phyloP scores from a whole-genome alignment of 2,329 filamentous ascomycete genomes.

The Chaetothyriales sp. region DNA sequence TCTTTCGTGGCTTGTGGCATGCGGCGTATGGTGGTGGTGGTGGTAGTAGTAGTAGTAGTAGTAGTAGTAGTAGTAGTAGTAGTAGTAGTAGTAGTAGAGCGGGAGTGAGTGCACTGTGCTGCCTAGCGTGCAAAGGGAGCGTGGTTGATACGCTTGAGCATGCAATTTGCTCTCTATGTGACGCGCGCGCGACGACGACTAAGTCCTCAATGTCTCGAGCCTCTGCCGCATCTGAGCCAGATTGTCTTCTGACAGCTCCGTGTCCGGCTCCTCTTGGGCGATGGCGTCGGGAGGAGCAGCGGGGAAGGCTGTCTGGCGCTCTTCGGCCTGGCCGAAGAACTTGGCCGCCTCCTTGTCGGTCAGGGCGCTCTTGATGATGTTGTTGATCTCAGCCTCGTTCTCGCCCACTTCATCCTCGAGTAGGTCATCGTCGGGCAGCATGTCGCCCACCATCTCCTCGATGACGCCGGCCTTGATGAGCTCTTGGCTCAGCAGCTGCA shows the following conservation, averaged over 20 bases:
- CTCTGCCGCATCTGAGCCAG: constrained; percentile 89
- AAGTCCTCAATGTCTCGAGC: constrained; percentile 76
- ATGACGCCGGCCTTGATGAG: constrained; percentile 91
- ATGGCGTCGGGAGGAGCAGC: background rate
- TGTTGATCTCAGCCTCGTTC: constrained; percentile 77
- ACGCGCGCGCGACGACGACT: background rate
- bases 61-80: no score
- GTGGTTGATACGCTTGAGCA: background rate
- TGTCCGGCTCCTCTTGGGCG: constrained; percentile 44
- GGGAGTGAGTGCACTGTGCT: background rate
- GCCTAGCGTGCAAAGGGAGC: background rate
- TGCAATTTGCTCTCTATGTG: background rate
- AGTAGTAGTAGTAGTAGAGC: no score
- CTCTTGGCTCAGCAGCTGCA: constrained; percentile 76
- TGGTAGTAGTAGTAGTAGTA: no score
- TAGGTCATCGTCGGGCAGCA: constrained; percentile 58
- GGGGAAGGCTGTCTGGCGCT: constrained; percentile 35
- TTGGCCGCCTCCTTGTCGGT: constrained; percentile 57
- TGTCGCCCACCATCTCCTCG: constrained; percentile 91
- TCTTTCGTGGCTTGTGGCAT: background rate
- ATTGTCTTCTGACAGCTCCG: constrained; percentile 78
- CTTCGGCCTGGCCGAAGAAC: constrained; percentile 30
- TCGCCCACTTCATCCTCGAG: constrained; percentile 60
- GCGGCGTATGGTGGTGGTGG: background rate
- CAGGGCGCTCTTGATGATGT: constrained; percentile 79